Evolutionary conservation across 306 rosid species (phyloP).

Genomic region (Medicago arabica): DNA sequence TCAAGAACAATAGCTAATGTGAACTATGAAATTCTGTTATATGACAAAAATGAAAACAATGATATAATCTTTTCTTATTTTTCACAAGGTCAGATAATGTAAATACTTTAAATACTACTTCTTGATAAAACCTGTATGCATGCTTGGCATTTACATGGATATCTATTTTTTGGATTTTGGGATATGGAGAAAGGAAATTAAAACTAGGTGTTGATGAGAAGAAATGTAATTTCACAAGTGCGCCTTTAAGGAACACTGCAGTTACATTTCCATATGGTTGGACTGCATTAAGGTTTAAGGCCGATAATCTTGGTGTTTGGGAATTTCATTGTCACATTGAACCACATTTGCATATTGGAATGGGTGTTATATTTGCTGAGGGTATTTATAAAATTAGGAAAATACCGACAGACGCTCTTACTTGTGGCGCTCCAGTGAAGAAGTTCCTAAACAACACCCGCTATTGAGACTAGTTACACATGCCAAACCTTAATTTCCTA

Average conservation of each 20-base stretch:
- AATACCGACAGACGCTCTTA: slow-evolving; percentile 54
- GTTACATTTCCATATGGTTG: slow-evolving; percentile 79
- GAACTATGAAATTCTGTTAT: background rate
- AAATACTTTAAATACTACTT: too few relatives aligned
- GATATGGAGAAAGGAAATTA: slow-evolving; percentile 83
- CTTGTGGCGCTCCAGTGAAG: slow-evolving; percentile 61
- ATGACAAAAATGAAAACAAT: too few relatives aligned
- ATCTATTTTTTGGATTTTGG: slow-evolving; percentile 74
- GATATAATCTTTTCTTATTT: too few relatives aligned
- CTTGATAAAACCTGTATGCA: slow-evolving; percentile 35
- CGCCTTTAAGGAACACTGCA: slow-evolving; percentile 73
- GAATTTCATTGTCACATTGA: slow-evolving; percentile 91
- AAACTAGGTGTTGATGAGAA: slow-evolving; percentile 40
- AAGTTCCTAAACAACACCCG: background rate
- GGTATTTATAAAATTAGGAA: slow-evolving; percentile 48
- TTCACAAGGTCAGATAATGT: too few relatives aligned
- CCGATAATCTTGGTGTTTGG: slow-evolving; percentile 92
- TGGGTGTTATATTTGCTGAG: slow-evolving; percentile 81
- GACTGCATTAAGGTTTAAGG: slow-evolving; percentile 76
- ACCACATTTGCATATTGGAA: slow-evolving; percentile 91
- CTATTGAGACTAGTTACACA: slow-evolving; percentile 14
- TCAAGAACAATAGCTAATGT: background rate
- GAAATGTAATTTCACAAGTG: slow-evolving; percentile 61
- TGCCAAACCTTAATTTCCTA: background rate
- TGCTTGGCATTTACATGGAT: background rate